Conservation (phyloP, 2,329 filamentous ascomycete species). For the Cladophialophora psammophila region DNA sequence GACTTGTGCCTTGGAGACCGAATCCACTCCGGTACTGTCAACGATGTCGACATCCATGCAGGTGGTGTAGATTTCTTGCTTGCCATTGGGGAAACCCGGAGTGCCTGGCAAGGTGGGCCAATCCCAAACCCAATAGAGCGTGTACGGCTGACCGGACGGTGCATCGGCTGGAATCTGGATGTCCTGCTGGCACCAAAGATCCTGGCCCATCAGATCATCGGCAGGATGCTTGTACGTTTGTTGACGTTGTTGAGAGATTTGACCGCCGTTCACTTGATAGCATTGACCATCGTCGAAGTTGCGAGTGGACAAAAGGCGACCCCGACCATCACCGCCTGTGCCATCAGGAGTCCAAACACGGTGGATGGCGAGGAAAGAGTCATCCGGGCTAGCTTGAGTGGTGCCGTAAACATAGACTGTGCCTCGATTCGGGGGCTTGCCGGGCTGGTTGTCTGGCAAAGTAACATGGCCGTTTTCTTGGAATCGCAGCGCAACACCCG, state of each 20-base stretch:
- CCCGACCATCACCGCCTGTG: constrained; percentile 79
- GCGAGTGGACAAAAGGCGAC: constrained; percentile 76
- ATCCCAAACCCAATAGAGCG: constrained; percentile 96
- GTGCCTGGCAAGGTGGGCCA: constrained; percentile 70
- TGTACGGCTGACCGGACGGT: constrained; percentile 70
- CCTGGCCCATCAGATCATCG: constrained; percentile 62
- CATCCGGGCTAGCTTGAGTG: constrained; percentile 62
- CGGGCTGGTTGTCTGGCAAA: constrained; percentile 61
- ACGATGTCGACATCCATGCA: constrained; percentile 58
- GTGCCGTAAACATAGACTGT: constrained; percentile 80
- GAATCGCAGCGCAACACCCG: constrained; percentile 71
- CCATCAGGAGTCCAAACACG: constrained; percentile 80
- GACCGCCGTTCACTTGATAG: constrained; percentile 74
- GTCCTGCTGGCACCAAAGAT: constrained; percentile 82
- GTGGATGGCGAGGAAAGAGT: constrained; percentile 71
- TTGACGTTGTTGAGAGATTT: constrained; percentile 67
- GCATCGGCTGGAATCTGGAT: constrained; percentile 74
- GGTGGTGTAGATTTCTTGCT: constrained; percentile 57
- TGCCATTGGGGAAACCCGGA: constrained; percentile 49
- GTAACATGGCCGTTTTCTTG: constrained; percentile 81
- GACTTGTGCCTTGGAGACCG: constrained; percentile 34
- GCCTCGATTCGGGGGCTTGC: constrained; percentile 71
- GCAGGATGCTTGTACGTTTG: constrained; percentile 59
- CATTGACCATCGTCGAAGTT: constrained; percentile 92
- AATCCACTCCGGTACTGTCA: constrained; percentile 32